These are phyloP conservation scores for Neurospora sublineolata DNA, from an alignment of 495 filamentous ascomycete genomes.

Conservation along the genomic window DNA sequence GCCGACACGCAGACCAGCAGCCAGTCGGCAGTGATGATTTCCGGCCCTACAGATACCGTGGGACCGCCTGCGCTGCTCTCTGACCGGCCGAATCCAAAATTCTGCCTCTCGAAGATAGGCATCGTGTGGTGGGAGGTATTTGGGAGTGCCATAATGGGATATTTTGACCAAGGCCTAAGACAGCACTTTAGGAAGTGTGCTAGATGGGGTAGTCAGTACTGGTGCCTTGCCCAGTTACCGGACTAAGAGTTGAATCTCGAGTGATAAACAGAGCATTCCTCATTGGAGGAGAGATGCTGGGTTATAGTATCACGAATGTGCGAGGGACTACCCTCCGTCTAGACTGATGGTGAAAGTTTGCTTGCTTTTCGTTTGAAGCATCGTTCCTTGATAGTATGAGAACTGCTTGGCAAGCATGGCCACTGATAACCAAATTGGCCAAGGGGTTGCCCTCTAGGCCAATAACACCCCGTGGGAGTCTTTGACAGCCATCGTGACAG, in stretches of 20 bases:
- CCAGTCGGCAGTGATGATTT: constrained; percentile 8
- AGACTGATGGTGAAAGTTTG: neutral
- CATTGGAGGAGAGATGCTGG: neutral
- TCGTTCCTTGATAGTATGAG: neutral
- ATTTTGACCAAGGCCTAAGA: neutral
- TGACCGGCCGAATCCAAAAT: neutral
- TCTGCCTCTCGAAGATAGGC: neutral
- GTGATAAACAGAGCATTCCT: neutral
- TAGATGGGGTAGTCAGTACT: neutral
- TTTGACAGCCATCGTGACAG: neutral
- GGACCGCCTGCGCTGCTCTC: neutral
- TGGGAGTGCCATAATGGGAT: neutral
- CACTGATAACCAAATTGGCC: neutral
- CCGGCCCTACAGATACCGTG: constrained; percentile 2
- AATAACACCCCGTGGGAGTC: neutral
- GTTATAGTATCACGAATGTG: neutral
- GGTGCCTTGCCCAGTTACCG: neutral
- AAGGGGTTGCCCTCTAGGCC: neutral
- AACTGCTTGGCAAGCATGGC: neutral
- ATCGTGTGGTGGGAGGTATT: neutral
- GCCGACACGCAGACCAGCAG: constrained; percentile 7
- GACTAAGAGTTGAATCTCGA: neutral
- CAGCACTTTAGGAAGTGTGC: neutral
- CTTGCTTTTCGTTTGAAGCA: neutral
- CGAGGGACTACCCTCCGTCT: neutral